phyloP scores from a whole-genome alignment of 345 rosid species.

The Boechera stricta region DNA sequence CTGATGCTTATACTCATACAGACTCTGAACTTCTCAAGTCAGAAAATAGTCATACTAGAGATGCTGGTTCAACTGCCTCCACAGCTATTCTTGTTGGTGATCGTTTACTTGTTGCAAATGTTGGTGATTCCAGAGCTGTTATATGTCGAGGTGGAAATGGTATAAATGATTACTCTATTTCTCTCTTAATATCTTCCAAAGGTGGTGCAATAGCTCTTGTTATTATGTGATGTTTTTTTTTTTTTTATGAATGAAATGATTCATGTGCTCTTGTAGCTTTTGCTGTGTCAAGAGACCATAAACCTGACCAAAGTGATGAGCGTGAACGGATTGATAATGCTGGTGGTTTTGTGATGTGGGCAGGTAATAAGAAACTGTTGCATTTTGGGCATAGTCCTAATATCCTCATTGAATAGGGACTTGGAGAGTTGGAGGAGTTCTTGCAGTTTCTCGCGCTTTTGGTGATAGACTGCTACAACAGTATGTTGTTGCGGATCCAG shows the following conservation, averaged over 20 bases:
- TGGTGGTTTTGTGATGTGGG: constrained; percentile 99
- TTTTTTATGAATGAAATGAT: neutral
- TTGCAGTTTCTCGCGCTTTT: constrained; percentile 99
- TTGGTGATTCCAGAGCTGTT: constrained; percentile 98
- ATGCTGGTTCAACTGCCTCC: constrained; percentile 99
- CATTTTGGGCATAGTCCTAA: constrained; percentile 1
- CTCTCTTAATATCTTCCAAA: neutral
- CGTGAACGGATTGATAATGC: constrained; percentile 98
- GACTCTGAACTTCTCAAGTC: constrained; percentile 93
- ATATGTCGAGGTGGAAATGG: constrained; percentile 93
- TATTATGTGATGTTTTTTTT: neutral
- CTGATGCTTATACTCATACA: constrained; percentile 90
- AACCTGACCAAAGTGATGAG: constrained; percentile 97
- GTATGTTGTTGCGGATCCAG: constrained; percentile 99
- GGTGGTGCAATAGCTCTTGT: neutral
- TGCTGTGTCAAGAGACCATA: constrained; percentile 98
- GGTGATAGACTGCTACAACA: constrained; percentile 95
- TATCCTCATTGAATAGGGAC: constrained; percentile 62
- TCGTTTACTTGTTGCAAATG: constrained; percentile 94
- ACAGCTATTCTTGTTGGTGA: constrained; percentile 94
- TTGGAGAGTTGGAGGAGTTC: constrained; percentile 99
- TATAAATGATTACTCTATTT: constrained; percentile 26
- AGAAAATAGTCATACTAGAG: constrained; percentile 84
- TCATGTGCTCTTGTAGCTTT: constrained; percentile 56
- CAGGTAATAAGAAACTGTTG: constrained; percentile 57